These are phyloP conservation scores for Apiotrichum mycotoxinovorans DNA, from an alignment of 1,284 basidiomycete genomes.

Conservation along the genomic window DNA sequence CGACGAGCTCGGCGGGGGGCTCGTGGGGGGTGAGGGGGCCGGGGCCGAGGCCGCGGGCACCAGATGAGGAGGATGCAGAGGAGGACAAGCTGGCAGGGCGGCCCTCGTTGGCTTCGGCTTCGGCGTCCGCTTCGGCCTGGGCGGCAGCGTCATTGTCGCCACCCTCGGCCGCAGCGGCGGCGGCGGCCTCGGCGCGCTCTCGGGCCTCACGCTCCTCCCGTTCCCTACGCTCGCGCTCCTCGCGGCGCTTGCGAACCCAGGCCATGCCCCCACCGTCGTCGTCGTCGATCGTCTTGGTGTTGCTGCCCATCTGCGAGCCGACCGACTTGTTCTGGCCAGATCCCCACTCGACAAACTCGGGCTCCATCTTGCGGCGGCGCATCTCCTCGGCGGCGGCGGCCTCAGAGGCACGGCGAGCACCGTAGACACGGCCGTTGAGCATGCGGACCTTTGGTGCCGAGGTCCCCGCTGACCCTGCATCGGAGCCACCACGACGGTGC, in stretches of 20 bases:
- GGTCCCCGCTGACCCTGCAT: not conserved
- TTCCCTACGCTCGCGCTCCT: conserved; percentile 38
- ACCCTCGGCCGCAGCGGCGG: conserved; percentile 2
- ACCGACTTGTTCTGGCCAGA: conserved; percentile 8
- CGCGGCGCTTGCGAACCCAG: conserved; percentile 46
- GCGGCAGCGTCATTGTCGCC: too few relatives aligned
- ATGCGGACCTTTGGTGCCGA: conserved; percentile 32
- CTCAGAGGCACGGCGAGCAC: conserved; percentile 40
- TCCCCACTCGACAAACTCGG: conserved; percentile 49
- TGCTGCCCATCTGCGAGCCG: conserved; percentile 2
- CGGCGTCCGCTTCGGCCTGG: too few relatives aligned
- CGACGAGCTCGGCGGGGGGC: conserved; percentile 7
- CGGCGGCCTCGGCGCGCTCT: conserved; percentile 1
- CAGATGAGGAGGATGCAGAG: conserved; percentile 7
- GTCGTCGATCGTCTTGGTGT: conserved; percentile 25
- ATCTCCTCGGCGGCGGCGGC: conserved; percentile 31
- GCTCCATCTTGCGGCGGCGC: conserved; percentile 33
- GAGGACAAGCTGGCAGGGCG: conserved; percentile 7
- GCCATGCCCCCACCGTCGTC: conserved; percentile 50
- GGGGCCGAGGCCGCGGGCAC: not conserved
- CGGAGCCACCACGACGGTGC: conserved; percentile 4
- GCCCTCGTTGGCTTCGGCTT: not conserved
- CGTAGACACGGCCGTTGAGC: conserved; percentile 50
- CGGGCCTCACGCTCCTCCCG: conserved; percentile 25
- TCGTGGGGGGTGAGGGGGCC: conserved; percentile 15